These are phyloP conservation scores for Coemansia sp. DNA, from an alignment of 192 early-diverging fungal species.

Conservation along the genomic window DNA sequence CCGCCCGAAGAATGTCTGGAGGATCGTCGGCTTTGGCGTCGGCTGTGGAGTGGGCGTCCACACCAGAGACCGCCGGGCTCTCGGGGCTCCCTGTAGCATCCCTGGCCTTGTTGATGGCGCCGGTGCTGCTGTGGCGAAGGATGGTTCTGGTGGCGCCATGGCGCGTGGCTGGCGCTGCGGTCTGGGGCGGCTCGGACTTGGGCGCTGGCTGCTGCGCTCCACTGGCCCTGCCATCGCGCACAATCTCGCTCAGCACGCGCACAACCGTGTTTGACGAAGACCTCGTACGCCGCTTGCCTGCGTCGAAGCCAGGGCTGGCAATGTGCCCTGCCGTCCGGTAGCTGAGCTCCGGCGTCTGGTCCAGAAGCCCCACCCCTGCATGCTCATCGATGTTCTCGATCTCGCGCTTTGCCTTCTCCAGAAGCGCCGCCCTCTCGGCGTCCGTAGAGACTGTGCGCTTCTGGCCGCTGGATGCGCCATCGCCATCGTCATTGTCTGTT, in stretches of 20 bases:
- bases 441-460: not conserved
- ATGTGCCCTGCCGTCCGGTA: constrained; percentile 35
- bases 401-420: constrained; percentile 41
- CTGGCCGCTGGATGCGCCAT: not conserved
- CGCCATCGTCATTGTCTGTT: constrained; percentile 27
- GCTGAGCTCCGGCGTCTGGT: constrained; percentile 49
- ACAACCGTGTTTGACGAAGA: constrained; percentile 49
- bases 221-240: constrained; percentile 25
- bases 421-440: constrained; percentile 38
- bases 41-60: not conserved
- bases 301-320: constrained; percentile 20
- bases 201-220: not conserved
- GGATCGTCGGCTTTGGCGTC: constrained; percentile 1
- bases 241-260: constrained; percentile 45
- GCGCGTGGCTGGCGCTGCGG: not conserved
- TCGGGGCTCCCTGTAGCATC: not conserved
- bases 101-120: constrained; percentile 34
- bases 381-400: constrained; percentile 49
- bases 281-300: constrained; percentile 31
- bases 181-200: constrained; percentile 18
- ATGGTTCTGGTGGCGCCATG: constrained; percentile 15
- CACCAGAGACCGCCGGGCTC: not conserved
- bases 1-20: constrained; percentile 39
- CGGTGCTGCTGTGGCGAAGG: constrained; percentile 44
- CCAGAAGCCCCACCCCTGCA: constrained; percentile 48